phyloP scores from a whole-genome alignment of 768 basidiomycete species.

The Leucosporidium yakuticum region DNA sequence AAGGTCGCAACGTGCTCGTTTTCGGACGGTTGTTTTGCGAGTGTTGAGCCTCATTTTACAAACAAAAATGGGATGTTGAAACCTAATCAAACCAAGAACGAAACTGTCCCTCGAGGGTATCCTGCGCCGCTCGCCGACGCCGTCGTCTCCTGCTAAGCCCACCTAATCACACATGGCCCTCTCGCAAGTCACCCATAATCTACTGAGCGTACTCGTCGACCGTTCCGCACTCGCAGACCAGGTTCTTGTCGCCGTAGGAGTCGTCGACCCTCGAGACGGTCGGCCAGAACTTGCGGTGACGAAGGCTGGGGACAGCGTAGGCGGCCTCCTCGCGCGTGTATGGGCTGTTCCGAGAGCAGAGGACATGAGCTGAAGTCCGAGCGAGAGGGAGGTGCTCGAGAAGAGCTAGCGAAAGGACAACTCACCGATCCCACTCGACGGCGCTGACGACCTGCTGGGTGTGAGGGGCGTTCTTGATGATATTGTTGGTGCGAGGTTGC shows the following conservation, averaged over 20 bases:
- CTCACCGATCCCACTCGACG: constrained; percentile 77
- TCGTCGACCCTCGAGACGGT: constrained; percentile 86
- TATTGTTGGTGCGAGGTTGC: constrained; percentile 84
- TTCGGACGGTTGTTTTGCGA: too few relatives aligned
- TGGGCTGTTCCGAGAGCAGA: constrained; percentile 52
- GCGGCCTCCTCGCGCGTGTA: constrained; percentile 87
- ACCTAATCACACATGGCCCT: too few relatives aligned
- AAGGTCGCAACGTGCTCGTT: too few relatives aligned
- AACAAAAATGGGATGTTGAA: too few relatives aligned
- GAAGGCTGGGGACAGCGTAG: constrained; percentile 75
- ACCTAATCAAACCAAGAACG: too few relatives aligned
- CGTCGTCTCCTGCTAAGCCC: too few relatives aligned
- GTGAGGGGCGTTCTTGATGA: constrained; percentile 91
- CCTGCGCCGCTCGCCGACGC: too few relatives aligned
- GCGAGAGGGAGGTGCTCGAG: constrained; percentile 2
- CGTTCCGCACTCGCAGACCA: constrained; percentile 46
- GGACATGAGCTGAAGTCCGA: constrained; percentile 10
- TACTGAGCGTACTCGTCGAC: constrained; percentile 37
- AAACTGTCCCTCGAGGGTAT: too few relatives aligned
- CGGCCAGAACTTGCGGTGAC: constrained; percentile 95
- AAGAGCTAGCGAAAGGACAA: constrained; percentile 1
- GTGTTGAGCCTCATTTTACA: too few relatives aligned
- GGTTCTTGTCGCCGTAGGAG: constrained; percentile 86
- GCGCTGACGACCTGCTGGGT: constrained; percentile 69
- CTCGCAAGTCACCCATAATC: too few relatives aligned